These are phyloP conservation scores for Tripterygium wilfordii DNA, from an alignment of 177 flowering plant genomes.

Conservation along the genomic window DNA sequence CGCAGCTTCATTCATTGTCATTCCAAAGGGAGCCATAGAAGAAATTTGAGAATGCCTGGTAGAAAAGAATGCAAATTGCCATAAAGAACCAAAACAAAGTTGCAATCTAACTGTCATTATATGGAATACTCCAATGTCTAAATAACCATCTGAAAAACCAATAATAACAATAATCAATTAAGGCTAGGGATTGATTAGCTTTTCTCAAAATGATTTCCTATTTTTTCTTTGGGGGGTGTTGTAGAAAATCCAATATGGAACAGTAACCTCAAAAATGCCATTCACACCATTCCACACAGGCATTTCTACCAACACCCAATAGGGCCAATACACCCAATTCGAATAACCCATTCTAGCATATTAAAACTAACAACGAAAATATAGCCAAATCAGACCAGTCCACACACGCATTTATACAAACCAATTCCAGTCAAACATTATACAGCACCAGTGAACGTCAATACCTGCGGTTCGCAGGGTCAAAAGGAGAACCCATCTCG, in stretches of 20 bases:
- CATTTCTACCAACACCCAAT: conserved; percentile 21
- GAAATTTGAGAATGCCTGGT: conserved; percentile 54
- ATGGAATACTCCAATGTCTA: too few species aligned
- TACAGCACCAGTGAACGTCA: neutral
- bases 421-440: conserved; percentile 8
- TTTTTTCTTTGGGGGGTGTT: too few species aligned
- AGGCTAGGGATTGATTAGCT: too few species aligned
- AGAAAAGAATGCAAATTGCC: neutral
- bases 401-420: conserved; percentile 18
- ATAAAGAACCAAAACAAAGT: neutral
- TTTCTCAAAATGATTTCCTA: too few species aligned
- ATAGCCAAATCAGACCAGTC: neutral
- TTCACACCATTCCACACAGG: conserved; percentile 1
- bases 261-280: neutral
- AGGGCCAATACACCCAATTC: too few species aligned
- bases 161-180: too few species aligned
- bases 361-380: too few species aligned
- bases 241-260: neutral
- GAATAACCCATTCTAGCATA: too few species aligned
- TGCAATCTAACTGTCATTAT: neutral
- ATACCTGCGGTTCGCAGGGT: conserved; percentile 33
- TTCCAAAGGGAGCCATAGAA: conserved; percentile 37
- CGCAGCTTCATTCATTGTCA: conserved; percentile 41
- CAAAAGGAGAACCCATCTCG: conserved; percentile 26
- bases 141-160: too few species aligned